Conservation (phyloP, 371 early-diverging fungal species). For the Haplosporangium sp. region DNA sequence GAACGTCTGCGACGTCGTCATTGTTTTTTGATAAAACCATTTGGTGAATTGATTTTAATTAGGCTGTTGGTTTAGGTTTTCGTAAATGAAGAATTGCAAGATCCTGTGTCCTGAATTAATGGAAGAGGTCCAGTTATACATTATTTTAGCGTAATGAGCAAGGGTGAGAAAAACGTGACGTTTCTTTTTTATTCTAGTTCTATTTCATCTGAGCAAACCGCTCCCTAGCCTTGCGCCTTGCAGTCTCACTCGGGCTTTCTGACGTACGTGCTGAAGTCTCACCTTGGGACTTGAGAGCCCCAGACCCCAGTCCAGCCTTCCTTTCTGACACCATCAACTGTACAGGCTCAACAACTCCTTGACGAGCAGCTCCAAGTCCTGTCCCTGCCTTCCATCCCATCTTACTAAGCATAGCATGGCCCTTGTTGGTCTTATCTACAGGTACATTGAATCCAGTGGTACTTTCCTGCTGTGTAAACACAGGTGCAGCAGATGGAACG, state of each 20-base stretch:
- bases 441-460: constrained; percentile 42
- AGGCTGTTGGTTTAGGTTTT: not conserved
- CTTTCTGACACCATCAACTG: constrained; percentile 39
- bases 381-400: constrained; percentile 61
- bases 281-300: constrained; percentile 25
- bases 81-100: not conserved
- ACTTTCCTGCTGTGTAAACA: not conserved
- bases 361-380: constrained; percentile 51
- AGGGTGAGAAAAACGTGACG: not conserved
- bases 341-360: constrained; percentile 57
- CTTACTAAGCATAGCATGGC: constrained; percentile 58
- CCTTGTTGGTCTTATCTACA: constrained; percentile 51
- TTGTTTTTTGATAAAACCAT: constrained; percentile 8
- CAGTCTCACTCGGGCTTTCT: constrained; percentile 31
- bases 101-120: not conserved
- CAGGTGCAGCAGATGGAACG: constrained; percentile 12
- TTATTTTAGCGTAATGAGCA: not conserved
- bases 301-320: constrained; percentile 44
- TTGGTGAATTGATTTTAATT: not conserved
- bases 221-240: constrained; percentile 42
- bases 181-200: constrained; percentile 1
- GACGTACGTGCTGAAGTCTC: constrained; percentile 10
- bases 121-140: not conserved
- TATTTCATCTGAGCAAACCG: constrained; percentile 36
- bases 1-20: constrained; percentile 66